A percentile compares a stretch with the other conserved stretches of the same genome.
Evolutionary conservation across 1,139 yeast species (phyloP).

Genomic region (Yamadazyma songkhlaensis): DNA sequence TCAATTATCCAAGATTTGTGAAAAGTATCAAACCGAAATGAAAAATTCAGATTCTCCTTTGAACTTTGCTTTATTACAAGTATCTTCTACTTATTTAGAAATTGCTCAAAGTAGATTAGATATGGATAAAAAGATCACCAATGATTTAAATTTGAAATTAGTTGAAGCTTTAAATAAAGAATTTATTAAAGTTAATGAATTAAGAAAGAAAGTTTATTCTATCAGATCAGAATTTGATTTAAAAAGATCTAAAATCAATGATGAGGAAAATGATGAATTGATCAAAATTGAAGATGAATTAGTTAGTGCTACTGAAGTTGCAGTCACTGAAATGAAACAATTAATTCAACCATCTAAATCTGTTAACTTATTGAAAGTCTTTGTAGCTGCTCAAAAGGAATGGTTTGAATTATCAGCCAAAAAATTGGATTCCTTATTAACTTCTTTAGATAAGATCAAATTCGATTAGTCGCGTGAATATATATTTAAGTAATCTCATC

Average conservation of each 20-base stretch:
- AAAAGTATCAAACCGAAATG: constrained; percentile 37
- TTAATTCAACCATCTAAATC: constrained; percentile 66
- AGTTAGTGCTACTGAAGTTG: constrained; percentile 71
- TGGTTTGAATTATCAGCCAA: constrained; percentile 52
- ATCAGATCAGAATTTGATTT: constrained; percentile 70
- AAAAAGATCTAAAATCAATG: constrained; percentile 43
- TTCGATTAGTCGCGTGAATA: constrained; percentile 19
- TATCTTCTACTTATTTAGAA: constrained; percentile 57
- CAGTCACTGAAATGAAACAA: constrained; percentile 74
- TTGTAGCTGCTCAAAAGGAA: constrained; percentile 65
- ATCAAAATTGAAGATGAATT: constrained; percentile 74
- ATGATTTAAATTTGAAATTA: constrained; percentile 55
- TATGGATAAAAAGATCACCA: constrained; percentile 61
- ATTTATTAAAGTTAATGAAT: constrained; percentile 57
- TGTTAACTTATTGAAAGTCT: constrained; percentile 57
- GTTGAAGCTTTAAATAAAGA: constrained; percentile 51
- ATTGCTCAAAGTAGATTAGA: constrained; percentile 61
- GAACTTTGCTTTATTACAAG: constrained; percentile 52
- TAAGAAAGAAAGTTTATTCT: constrained; percentile 66
- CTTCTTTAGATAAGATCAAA: constrained; percentile 24
- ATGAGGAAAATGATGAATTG: constrained; percentile 49
- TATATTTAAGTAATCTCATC: constrained; percentile 1
- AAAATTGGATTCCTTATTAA: constrained; percentile 31
- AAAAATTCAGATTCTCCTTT: constrained; percentile 42
- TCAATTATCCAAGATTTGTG: constrained; percentile 36